phyloP scores from a whole-genome alignment of 208 protist genomes.

The Leishmania lainsoni region DNA sequence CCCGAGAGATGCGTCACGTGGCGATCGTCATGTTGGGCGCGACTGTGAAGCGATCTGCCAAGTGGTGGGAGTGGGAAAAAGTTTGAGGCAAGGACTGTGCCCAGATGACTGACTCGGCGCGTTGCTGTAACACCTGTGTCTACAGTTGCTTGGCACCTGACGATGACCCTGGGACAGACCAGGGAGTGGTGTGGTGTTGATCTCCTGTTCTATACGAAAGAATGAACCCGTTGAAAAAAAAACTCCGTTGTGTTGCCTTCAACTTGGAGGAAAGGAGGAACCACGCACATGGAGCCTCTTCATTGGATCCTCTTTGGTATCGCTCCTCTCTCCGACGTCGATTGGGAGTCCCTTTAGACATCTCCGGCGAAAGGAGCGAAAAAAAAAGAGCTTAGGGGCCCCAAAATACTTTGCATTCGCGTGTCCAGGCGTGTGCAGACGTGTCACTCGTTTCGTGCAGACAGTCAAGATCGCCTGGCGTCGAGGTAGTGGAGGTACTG shows the following conservation, averaged over 20 bases:
- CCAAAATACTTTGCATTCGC: conserved; percentile 37
- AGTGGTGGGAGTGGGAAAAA: background rate
- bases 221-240: background rate
- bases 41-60: background rate
- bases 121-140: background rate
- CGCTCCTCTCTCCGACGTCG: background rate
- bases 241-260: background rate
- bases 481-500: conserved; percentile 23
- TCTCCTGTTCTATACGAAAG: background rate
- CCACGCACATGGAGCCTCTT: background rate
- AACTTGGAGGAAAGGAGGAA: background rate
- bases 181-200: background rate
- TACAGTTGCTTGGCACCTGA: background rate
- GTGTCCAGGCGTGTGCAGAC: conserved; percentile 31
- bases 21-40: background rate
- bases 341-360: background rate
- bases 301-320: background rate
- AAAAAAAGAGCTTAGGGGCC: conserved; percentile 8
- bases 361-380: background rate
- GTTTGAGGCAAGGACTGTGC: background rate
- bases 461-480: conserved; percentile 11
- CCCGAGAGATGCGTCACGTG: background rate
- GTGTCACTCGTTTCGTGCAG: background rate
- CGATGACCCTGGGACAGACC: background rate
- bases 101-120: background rate